Evolutionary conservation across 192 early-diverging fungal genomes (phyloP).

Genomic region (Haplosporangium gracile): DNA sequence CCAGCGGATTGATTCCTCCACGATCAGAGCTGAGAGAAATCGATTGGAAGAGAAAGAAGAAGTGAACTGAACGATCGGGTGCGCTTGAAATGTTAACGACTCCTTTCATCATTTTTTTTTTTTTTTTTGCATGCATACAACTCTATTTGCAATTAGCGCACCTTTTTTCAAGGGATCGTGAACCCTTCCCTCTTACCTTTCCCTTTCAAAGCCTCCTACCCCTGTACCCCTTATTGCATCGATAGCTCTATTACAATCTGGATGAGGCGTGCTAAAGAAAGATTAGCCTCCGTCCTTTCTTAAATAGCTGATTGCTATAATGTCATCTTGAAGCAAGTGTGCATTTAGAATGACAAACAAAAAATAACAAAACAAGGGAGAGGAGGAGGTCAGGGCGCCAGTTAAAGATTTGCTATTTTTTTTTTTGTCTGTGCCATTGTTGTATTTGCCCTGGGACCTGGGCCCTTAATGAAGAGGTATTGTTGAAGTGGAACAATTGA

Average conservation of each 20-base stretch:
- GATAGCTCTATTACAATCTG: neutral
- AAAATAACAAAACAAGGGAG: neutral
- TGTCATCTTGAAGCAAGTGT: neutral
- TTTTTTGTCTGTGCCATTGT: neutral
- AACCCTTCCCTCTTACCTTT: neutral
- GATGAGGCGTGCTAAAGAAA: too few relatives aligned
- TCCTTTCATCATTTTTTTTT: neutral
- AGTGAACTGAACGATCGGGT: neutral
- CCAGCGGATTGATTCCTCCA: too few relatives aligned
- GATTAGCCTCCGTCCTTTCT: too few relatives aligned
- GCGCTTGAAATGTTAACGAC: too few relatives aligned
- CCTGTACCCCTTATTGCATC: too few relatives aligned
- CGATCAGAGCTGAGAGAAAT: neutral
- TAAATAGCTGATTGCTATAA: too few relatives aligned
- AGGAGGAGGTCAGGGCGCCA: neutral
- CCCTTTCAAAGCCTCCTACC: too few relatives aligned
- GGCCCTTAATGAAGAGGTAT: neutral
- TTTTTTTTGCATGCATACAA: neutral
- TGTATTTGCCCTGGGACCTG: neutral
- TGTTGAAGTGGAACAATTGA: too few relatives aligned
- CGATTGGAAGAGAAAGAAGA: neutral
- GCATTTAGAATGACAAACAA: conserved; percentile 16
- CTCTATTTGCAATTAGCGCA: neutral
- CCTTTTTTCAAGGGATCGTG: neutral
- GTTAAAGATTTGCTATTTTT: neutral